These are phyloP conservation scores for Sugiyamaella valdiviana DNA, from an alignment of 805 yeast species.

Conservation along the genomic window DNA sequence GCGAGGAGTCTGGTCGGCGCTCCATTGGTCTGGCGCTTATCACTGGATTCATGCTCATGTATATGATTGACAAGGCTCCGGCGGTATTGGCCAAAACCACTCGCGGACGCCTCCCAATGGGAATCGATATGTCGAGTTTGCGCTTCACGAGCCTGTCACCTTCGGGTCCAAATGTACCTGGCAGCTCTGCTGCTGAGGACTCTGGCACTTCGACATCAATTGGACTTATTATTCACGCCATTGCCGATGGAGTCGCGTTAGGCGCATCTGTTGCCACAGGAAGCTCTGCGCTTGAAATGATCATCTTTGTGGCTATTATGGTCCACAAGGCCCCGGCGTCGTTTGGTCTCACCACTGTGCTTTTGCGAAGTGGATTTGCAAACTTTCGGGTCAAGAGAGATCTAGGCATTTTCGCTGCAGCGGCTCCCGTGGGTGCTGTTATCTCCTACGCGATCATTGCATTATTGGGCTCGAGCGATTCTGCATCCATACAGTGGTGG, in stretches of 20 bases:
- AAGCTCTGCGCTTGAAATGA: constrained; percentile 34
- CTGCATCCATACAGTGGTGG: constrained; percentile 31
- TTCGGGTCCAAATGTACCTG: neutral
- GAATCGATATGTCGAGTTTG: constrained; percentile 27
- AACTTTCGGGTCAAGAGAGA: constrained; percentile 38
- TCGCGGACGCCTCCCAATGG: constrained; percentile 12
- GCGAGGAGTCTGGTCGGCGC: constrained; percentile 9
- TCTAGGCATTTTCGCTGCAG: constrained; percentile 45
- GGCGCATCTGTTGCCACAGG: constrained; percentile 50
- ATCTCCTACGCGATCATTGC: constrained; percentile 39
- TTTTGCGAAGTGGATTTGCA: constrained; percentile 38
- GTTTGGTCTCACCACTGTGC: constrained; percentile 55
- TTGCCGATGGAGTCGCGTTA: constrained; percentile 68
- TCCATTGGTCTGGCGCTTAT: constrained; percentile 46
- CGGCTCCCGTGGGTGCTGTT: constrained; percentile 60
- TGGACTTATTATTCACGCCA: constrained; percentile 60
- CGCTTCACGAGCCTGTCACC: constrained; percentile 15
- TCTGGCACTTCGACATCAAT: constrained; percentile 45
- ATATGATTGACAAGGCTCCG: constrained; percentile 41
- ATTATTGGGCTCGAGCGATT: constrained; percentile 16
- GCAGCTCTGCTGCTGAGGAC: constrained; percentile 4
- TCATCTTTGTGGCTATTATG: constrained; percentile 56
- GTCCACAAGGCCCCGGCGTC: constrained; percentile 72
- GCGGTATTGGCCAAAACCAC: constrained; percentile 12
- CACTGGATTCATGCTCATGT: constrained; percentile 51